phyloP scores from a whole-genome alignment of 169 alveolate genomes.

The Plasmodium knowlesi region DNA sequence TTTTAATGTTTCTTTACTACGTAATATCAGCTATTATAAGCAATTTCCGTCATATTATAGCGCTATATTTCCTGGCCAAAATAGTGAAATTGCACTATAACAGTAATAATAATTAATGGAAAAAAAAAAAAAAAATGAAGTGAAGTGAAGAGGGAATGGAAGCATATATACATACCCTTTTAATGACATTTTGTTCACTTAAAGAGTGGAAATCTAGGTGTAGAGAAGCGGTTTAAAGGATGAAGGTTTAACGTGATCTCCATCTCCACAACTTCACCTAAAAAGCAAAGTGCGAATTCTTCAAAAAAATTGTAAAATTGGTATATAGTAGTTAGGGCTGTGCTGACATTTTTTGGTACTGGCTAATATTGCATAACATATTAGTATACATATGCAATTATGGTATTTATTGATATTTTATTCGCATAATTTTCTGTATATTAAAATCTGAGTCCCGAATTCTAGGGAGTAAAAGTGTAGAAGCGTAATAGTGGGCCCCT shows the following conservation, averaged over 20 bases:
- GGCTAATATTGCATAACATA: not conserved
- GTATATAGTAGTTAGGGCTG: not conserved
- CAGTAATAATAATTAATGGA: not conserved
- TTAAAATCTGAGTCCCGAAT: not conserved
- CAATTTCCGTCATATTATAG: conserved; percentile 35
- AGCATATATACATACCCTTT: not conserved
- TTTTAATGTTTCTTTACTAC: conserved; percentile 28
- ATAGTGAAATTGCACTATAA: conserved; percentile 13
- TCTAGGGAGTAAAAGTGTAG: not conserved
- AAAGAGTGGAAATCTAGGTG: not conserved
- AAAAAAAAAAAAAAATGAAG: not conserved
- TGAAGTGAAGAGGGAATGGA: not conserved
- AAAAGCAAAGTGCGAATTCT: not conserved
- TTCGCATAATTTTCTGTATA: not conserved
- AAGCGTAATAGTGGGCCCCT: not conserved
- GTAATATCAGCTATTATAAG: conserved; percentile 17
- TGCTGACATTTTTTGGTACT: not conserved
- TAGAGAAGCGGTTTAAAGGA: not conserved
- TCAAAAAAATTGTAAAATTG: not conserved
- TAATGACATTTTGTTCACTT: not conserved
- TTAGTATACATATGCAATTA: not conserved
- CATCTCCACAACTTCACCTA: not conserved
- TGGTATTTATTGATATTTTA: not conserved
- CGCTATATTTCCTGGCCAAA: conserved; percentile 23
- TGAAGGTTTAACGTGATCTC: not conserved